Evolutionary conservation across 805 yeast species (phyloP).

Genomic region (Wickerhamomyces sydowiorum): DNA sequence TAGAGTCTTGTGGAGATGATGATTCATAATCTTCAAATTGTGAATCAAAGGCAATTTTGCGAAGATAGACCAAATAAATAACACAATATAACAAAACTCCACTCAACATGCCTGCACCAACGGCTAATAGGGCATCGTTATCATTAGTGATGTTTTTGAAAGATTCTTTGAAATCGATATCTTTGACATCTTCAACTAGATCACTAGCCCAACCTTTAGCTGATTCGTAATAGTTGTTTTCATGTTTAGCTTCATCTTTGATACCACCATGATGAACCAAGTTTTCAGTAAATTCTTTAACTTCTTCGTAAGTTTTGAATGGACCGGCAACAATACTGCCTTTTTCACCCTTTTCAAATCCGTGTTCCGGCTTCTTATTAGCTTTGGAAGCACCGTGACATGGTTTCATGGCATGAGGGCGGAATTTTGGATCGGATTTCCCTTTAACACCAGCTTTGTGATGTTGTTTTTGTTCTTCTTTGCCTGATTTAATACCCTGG

Average conservation of each 20-base stretch:
- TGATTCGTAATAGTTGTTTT: neutral
- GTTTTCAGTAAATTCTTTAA: neutral
- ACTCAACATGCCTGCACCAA: conserved; percentile 6
- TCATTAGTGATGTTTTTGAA: conserved; percentile 4
- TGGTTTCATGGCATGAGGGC: neutral
- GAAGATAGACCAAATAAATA: conserved; percentile 3
- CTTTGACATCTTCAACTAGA: conserved; percentile 9
- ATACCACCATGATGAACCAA: neutral
- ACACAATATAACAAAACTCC: conserved; percentile 2
- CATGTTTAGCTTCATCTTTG: neutral
- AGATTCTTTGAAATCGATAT: conserved; percentile 11
- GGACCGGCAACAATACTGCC: neutral
- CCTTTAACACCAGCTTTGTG: neutral
- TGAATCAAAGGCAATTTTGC: neutral
- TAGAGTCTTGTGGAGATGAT: neutral
- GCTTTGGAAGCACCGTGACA: neutral
- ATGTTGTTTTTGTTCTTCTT: neutral
- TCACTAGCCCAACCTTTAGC: conserved; percentile 7
- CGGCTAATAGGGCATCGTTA: conserved; percentile 8
- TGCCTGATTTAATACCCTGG: neutral
- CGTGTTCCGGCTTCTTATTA: neutral
- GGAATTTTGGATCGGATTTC: neutral
- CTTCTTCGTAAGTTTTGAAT: neutral
- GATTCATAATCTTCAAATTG: neutral
- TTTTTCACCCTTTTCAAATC: neutral